Conservation (phyloP, 176 grass and related monocot genomes). For the Oryza punctata region DNA sequence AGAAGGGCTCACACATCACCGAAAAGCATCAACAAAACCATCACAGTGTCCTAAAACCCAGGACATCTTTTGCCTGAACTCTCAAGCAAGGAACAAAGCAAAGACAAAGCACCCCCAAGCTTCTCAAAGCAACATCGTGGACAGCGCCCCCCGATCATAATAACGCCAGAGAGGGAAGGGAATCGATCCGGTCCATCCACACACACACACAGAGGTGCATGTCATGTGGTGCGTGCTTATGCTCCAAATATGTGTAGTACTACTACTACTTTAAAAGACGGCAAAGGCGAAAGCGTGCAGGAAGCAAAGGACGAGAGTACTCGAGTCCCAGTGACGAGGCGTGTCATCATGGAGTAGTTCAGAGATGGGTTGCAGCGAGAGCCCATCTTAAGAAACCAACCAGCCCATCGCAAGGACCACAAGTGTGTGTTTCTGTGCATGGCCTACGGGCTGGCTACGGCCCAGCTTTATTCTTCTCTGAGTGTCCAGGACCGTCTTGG, state of each 20-base stretch:
- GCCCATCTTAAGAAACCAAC: neutral
- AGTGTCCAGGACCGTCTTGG: neutral
- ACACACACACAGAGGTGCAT: slow-evolving; percentile 8
- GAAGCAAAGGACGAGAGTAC: neutral
- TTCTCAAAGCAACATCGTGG: slow-evolving; percentile 18
- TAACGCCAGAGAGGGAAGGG: slow-evolving; percentile 3
- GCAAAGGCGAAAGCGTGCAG: slow-evolving; percentile 43
- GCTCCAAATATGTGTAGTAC: neutral
- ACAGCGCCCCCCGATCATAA: slow-evolving; percentile 32
- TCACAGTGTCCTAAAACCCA: slow-evolving; percentile 9
- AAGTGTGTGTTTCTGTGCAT: neutral
- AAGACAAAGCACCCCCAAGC: neutral
- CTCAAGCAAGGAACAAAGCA: slow-evolving; percentile 42
- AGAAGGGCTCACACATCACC: slow-evolving; percentile 9
- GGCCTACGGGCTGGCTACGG: slow-evolving; percentile 1
- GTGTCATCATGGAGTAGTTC: neutral
- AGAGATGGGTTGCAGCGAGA: slow-evolving; percentile 20
- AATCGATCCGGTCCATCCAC: neutral
- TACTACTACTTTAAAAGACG: slow-evolving; percentile 20
- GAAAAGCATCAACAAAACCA: neutral
- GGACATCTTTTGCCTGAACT: slow-evolving; percentile 39
- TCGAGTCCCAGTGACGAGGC: slow-evolving; percentile 31
- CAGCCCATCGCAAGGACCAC: slow-evolving; percentile 40
- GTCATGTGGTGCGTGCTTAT: slow-evolving; percentile 35
- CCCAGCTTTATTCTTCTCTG: slow-evolving; percentile 24